Evolutionary conservation across 1,284 basidiomycete genomes (phyloP).

Genomic region (Serendipita sp.): DNA sequence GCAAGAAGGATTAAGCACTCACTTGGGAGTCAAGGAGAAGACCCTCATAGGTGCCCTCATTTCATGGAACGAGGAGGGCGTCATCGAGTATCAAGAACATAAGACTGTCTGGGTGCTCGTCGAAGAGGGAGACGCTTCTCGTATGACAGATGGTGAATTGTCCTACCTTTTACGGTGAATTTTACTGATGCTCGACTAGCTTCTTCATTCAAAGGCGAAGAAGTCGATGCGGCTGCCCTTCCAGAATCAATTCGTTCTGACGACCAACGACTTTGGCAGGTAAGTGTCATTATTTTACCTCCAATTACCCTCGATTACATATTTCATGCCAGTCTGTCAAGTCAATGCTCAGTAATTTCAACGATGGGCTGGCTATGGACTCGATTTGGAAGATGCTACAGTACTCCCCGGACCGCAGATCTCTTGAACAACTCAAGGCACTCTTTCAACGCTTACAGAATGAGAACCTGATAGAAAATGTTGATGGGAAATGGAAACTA

Average conservation of each 20-base stretch:
- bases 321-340: slow-evolving; percentile 47
- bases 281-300: slow-evolving; percentile 20
- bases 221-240: slow-evolving; percentile 20
- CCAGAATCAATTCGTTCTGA: slow-evolving; percentile 40
- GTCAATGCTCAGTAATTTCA: slow-evolving; percentile 75
- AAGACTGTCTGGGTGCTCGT: slow-evolving; percentile 52
- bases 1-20: slow-evolving; percentile 46
- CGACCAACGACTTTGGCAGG: slow-evolving; percentile 76
- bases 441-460: slow-evolving; percentile 68
- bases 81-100: slow-evolving; percentile 53
- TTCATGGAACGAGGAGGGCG: slow-evolving; percentile 73
- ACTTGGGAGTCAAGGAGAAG: slow-evolving; percentile 50
- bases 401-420: slow-evolving; percentile 54
- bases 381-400: slow-evolving; percentile 74
- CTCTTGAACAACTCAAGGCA: slow-evolving; percentile 53
- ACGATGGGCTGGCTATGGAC: slow-evolving; percentile 45
- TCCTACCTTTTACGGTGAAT: slow-evolving; percentile 9
- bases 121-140: slow-evolving; percentile 30
- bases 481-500: slow-evolving; percentile 64
- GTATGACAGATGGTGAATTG: background rate
- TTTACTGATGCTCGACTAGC: slow-evolving; percentile 8
- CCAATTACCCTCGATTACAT: background rate
- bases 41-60: slow-evolving; percentile 52
- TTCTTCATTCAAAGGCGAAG: slow-evolving; percentile 8
- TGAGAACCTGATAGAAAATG: slow-evolving; percentile 58